A percentile compares a stretch with the other conserved stretches of the same genome.
Conservation (phyloP, 2,329 filamentous ascomycete genomes). For the Pseudogymnoascus sp. region DNA sequence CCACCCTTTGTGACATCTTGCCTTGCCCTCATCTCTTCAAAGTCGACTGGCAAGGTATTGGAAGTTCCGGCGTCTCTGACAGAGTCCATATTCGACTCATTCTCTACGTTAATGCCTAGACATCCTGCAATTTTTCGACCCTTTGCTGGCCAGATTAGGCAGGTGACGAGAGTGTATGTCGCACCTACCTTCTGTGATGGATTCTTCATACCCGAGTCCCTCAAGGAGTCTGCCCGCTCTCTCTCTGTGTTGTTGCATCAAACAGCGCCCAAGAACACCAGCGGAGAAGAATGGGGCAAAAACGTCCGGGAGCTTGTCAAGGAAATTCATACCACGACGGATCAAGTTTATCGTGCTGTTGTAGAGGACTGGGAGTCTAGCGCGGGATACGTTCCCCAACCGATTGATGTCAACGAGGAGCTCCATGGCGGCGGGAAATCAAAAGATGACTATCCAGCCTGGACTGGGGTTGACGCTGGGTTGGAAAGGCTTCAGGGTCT, state of each 20-base stretch:
- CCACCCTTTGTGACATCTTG: conserved; percentile 67
- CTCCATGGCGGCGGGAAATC: conserved; percentile 40
- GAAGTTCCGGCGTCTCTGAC: conserved; percentile 44
- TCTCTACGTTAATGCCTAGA: conserved; percentile 64
- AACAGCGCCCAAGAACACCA: conserved; percentile 72
- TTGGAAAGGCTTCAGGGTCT: conserved; percentile 60
- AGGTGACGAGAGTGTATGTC: conserved; percentile 51
- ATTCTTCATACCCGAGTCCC: conserved; percentile 40
- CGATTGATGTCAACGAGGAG: conserved; percentile 39
- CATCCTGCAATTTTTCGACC: conserved; percentile 80
- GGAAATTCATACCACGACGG: conserved; percentile 61
- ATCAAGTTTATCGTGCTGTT: conserved; percentile 70
- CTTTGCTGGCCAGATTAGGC: conserved; percentile 59
- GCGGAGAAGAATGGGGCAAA: conserved; percentile 70
- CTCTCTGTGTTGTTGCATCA: conserved; percentile 66
- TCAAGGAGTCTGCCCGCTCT: conserved; percentile 52
- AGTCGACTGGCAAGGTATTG: conserved; percentile 31
- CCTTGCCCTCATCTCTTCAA: conserved; percentile 53
- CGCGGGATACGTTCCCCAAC: conserved; percentile 40
- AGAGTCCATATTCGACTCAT: conserved; percentile 62
- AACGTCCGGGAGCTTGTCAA: conserved; percentile 54
- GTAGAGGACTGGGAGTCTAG: conserved; percentile 74
- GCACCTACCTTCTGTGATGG: conserved; percentile 54
- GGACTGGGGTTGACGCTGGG: conserved; percentile 70
- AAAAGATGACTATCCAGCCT: conserved; percentile 51